A percentile compares a stretch with the other conserved stretches of the same genome.
Evolutionary conservation across 2,329 filamentous ascomycete species (phyloP).

Genomic region (Hansfordia pulvinata): DNA sequence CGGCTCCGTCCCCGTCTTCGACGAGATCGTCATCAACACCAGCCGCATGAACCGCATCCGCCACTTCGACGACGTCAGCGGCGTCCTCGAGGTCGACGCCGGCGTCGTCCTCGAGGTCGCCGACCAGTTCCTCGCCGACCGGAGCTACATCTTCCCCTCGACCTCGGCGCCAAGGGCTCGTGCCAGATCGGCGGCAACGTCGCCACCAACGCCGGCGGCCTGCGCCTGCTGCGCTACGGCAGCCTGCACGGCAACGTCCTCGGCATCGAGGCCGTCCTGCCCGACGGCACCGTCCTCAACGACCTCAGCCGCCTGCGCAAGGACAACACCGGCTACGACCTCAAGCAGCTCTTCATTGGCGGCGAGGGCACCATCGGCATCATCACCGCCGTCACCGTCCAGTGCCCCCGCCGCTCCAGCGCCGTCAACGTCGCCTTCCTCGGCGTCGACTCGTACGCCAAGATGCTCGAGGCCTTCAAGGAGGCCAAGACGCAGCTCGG

Average conservation of each 20-base stretch:
- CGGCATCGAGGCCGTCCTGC: conserved; percentile 83
- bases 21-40: conserved; percentile 92
- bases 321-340: conserved; percentile 97
- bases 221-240: conserved; percentile 82
- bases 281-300: conserved; percentile 83
- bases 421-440: conserved; percentile 94
- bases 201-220: conserved; percentile 85
- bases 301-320: conserved; percentile 82
- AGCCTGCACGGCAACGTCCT: conserved; percentile 88
- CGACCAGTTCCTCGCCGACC: conserved; percentile 74
- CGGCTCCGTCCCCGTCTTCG: conserved; percentile 91
- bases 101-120: conserved; percentile 83
- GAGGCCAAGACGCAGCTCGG: conserved; percentile 83
- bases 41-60: conserved; percentile 82
- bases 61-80: conserved; percentile 86
- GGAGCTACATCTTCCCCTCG: conserved; percentile 86
- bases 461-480: conserved; percentile 73
- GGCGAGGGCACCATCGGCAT: conserved; percentile 91
- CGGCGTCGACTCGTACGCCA: conserved; percentile 78
- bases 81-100: conserved; percentile 78
- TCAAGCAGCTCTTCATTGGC: conserved; percentile 69
- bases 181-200: conserved; percentile 96
- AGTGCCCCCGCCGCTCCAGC: conserved; percentile 75
- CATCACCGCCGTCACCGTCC: conserved; percentile 78
- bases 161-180: conserved; percentile 94